Conservation (phyloP, 176 grass and related monocot species). For the Bolboschoenus planiculmis region DNA sequence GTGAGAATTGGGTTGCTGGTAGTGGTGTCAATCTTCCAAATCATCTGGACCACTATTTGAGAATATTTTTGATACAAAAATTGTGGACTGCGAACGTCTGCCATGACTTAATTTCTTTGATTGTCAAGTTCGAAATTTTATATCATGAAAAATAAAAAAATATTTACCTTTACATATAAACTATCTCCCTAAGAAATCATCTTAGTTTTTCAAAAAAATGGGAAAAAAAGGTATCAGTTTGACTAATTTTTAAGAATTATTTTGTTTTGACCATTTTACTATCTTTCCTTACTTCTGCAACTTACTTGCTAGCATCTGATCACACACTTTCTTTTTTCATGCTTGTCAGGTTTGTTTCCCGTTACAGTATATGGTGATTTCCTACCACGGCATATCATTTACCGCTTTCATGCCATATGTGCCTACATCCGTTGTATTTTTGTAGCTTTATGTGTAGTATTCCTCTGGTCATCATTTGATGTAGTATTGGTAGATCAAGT, state of each 20-base stretch:
- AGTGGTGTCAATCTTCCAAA: not conserved
- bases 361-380: conserved; percentile 94
- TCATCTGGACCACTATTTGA: not conserved
- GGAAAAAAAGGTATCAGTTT: not conserved
- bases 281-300: conserved; percentile 9
- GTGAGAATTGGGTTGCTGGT: conserved; percentile 27
- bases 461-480: conserved; percentile 75
- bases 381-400: conserved; percentile 78
- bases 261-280: not conserved
- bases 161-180: not conserved
- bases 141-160: not conserved
- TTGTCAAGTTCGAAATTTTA: not conserved
- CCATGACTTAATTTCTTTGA: not conserved
- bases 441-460: conserved; percentile 70
- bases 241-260: conserved; percentile 1
- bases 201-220: not conserved
- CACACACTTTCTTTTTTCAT: conserved; percentile 6
- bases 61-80: not conserved
- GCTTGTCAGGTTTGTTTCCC: conserved; percentile 48
- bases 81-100: not conserved
- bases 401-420: conserved; percentile 76
- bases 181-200: not conserved
- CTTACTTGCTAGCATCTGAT: not conserved
- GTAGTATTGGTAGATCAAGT: conserved; percentile 77
- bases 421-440: conserved; percentile 93